Evolutionary conservation across 495 filamentous ascomycete genomes (phyloP).

Genomic region (Aspergillus coremiiformis): DNA sequence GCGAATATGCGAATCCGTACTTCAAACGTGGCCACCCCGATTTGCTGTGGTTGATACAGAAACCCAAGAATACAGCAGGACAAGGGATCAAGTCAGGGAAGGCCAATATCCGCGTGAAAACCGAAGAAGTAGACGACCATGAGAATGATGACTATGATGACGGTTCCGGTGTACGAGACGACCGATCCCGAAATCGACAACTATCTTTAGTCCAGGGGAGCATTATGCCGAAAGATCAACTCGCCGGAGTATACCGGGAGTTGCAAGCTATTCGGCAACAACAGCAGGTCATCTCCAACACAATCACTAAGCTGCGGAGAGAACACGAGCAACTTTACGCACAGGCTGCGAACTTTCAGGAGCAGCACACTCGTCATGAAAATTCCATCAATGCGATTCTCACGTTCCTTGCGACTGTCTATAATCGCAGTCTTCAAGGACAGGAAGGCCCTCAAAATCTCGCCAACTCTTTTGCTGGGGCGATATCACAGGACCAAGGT

Average conservation of each 20-base stretch:
- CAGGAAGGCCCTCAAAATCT: constrained; percentile 57
- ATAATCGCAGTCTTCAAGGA: constrained; percentile 68
- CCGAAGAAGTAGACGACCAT: constrained; percentile 59
- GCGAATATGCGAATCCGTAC: constrained; percentile 94
- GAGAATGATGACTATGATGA: constrained; percentile 67
- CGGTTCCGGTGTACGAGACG: constrained; percentile 28
- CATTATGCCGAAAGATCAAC: constrained; percentile 65
- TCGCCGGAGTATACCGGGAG: constrained; percentile 69
- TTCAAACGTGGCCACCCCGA: constrained; percentile 92
- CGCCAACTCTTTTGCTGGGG: constrained; percentile 63
- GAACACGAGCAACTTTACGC: constrained; percentile 86
- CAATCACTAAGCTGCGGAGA: constrained; percentile 67
- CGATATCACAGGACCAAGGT: constrained; percentile 53
- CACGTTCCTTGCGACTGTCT: constrained; percentile 93
- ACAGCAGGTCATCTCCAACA: constrained; percentile 71
- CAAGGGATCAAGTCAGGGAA: constrained; percentile 45
- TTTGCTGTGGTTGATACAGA: constrained; percentile 94
- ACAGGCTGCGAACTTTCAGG: constrained; percentile 84
- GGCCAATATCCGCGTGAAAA: constrained; percentile 50
- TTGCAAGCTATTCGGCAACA: constrained; percentile 74
- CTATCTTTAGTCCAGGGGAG: constrained; percentile 36
- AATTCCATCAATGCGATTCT: constrained; percentile 97
- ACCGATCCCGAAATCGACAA: constrained; percentile 31
- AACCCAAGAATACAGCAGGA: constrained; percentile 66
- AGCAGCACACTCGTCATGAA: constrained; percentile 88